Base-by-base conservation (phyloP, 208 protist genomes). In the Crithidia fasciculata region DNA sequence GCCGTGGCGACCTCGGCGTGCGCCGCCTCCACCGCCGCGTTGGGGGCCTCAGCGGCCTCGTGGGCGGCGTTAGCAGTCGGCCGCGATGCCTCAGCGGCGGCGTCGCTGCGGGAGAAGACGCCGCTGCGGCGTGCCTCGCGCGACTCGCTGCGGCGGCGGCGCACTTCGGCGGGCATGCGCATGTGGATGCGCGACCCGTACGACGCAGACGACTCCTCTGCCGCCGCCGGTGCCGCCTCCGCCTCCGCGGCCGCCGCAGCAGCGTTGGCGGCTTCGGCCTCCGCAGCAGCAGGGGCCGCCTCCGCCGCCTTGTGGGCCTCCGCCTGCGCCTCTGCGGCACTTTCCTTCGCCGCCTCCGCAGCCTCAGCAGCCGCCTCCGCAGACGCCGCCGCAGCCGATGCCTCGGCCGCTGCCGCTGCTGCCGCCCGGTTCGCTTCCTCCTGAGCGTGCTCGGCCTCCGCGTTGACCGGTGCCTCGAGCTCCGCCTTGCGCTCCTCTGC, bases 131-230 rank as follows among this genome's bases (percentile, higher is more conserved):
- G 70, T 18, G 61, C n/a, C 50, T 76, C 76, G 41, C 57, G 63
- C 28, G 56, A 72, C 57, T 50, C 47, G 43, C 50, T 73, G 41
- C 70, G 76, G 2, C 64, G 36, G 43, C 63, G 62, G 28, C 76
- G 76, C 49, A 81, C 70, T 16, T 81, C 69, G 0, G 5, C 40
- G 0, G 76, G 76, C 76, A 81, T 81, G n/a, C 44, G 54, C 53
- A 75, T 36, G n/a, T 52, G 41, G 5, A 81, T 62, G 41, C 60
- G 65, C n/a, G 74, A 58, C 9, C 49, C 69, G 10, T 13, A 5
- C 53, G 12, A n/a, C n/a, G 39, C 41, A 8, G 37, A 36, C 4
- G 15, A 13, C 39, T 41, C 47, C 59, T 28, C 5, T 13, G 62
- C 44, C 59, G 19, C 44, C 55, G 18, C 58, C 4, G 16, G 54